These are phyloP conservation scores for Obba rivulosa DNA, from an alignment of 768 basidiomycete genomes.

Conservation along the genomic window DNA sequence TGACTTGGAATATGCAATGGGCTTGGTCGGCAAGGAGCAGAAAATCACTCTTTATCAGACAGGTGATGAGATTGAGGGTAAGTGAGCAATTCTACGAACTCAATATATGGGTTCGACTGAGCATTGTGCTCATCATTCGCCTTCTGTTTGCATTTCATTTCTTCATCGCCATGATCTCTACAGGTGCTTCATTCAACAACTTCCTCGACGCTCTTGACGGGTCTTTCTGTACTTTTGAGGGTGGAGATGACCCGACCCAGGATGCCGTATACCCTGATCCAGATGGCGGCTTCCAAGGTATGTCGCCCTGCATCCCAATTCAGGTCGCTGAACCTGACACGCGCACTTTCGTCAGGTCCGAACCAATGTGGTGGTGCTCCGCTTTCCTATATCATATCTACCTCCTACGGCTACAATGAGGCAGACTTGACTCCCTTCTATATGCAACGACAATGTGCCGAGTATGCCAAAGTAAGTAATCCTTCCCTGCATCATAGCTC, in stretches of 20 bases:
- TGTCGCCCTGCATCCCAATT: conserved; percentile 11
- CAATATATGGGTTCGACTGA: too few species aligned
- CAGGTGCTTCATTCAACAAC: conserved; percentile 40
- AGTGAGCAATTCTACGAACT: background rate
- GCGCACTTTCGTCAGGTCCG: background rate
- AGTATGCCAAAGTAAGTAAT: conserved; percentile 33
- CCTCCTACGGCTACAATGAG: conserved; percentile 36
- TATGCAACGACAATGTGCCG: conserved; percentile 36
- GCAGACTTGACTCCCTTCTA: conserved; percentile 29
- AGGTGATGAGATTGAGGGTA: conserved; percentile 17
- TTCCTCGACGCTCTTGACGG: conserved; percentile 41
- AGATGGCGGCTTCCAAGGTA: conserved; percentile 33
- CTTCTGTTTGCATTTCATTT: too few species aligned
- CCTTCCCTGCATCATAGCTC: background rate
- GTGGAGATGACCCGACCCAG: conserved; percentile 35
- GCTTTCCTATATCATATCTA: conserved; percentile 36
- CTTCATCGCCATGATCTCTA: too few species aligned
- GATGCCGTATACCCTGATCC: conserved; percentile 41
- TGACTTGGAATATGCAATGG: conserved; percentile 67
- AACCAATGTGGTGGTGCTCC: conserved; percentile 28
- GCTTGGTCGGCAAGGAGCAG: conserved; percentile 27
- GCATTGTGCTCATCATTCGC: too few species aligned
- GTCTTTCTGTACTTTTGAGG: conserved; percentile 39
- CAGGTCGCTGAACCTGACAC: background rate
- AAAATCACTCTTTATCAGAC: conserved; percentile 20